Conservation (phyloP, 1,284 basidiomycete genomes). For the Apiotrichum brassicae region DNA sequence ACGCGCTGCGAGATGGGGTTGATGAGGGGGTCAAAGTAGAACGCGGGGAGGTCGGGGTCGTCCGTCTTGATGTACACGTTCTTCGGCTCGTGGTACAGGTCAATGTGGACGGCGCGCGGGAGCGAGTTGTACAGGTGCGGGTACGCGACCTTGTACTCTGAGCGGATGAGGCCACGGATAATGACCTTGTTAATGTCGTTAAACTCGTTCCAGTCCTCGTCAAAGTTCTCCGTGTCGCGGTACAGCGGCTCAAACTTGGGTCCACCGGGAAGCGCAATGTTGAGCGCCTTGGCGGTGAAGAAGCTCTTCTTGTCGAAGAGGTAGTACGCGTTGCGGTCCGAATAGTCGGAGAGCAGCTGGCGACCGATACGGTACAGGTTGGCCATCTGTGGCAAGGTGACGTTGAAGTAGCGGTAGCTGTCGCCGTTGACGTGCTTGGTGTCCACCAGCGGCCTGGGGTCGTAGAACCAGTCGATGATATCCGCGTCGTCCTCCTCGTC, state of each 20-base stretch:
- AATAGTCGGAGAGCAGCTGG: slow-evolving; percentile 85
- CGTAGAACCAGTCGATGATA: slow-evolving; percentile 99
- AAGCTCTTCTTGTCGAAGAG: slow-evolving; percentile 97
- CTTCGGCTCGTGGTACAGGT: slow-evolving; percentile 88
- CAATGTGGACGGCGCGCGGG: slow-evolving; percentile 88
- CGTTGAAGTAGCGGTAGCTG: slow-evolving; percentile 88
- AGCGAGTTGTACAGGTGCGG: slow-evolving; percentile 98
- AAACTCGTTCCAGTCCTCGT: slow-evolving; percentile 99
- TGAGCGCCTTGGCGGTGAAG: slow-evolving; percentile 96
- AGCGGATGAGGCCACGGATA: slow-evolving; percentile 96
- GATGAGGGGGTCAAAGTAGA: slow-evolving; percentile 98
- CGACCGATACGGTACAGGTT: slow-evolving; percentile 93
- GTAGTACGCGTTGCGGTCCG: slow-evolving; percentile 82
- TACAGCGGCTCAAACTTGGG: slow-evolving; percentile 91
- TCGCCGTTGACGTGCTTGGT: slow-evolving; percentile 82
- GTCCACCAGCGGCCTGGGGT: slow-evolving; percentile 88
- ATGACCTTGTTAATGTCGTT: slow-evolving; percentile 99
- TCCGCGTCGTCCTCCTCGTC: slow-evolving; percentile 89
- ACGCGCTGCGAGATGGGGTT: slow-evolving; percentile 91
- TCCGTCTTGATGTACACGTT: slow-evolving; percentile 99
- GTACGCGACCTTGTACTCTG: slow-evolving; percentile 99
- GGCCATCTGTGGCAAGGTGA: slow-evolving; percentile 90
- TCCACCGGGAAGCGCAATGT: slow-evolving; percentile 97
- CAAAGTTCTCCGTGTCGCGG: slow-evolving; percentile 93
- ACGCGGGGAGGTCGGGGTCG: slow-evolving; percentile 97